These are phyloP conservation scores for Trichosporon ovoides DNA, from an alignment of 1,284 basidiomycete genomes.

Conservation along the genomic window DNA sequence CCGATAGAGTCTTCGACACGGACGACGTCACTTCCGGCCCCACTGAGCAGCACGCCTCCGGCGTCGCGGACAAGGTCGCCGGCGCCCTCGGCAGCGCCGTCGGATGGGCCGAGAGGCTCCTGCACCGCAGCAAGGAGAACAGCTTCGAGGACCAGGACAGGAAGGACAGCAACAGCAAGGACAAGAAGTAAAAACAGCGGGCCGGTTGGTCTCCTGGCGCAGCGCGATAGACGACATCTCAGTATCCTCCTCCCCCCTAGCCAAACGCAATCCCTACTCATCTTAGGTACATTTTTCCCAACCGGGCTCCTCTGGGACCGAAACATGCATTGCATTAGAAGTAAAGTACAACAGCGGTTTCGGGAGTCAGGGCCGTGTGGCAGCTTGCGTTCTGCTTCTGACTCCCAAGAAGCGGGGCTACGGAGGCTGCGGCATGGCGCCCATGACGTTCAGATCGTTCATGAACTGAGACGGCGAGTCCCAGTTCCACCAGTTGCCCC, in stretches of 20 bases:
- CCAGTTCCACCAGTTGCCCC: slow-evolving; percentile 13
- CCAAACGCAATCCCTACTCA: slow-evolving; percentile 4
- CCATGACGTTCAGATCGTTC: neutral
- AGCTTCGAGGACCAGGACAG: slow-evolving; percentile 6
- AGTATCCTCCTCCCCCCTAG: neutral
- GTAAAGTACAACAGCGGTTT: neutral
- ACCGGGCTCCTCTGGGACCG: neutral
- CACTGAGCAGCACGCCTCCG: neutral
- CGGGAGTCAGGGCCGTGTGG: too few species aligned
- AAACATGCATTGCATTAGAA: slow-evolving; percentile 7
- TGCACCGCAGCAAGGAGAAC: slow-evolving; percentile 22
- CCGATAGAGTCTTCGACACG: slow-evolving; percentile 6
- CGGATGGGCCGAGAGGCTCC: slow-evolving; percentile 36
- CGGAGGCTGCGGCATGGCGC: neutral
- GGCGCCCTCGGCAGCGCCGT: slow-evolving; percentile 36
- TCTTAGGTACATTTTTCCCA: neutral
- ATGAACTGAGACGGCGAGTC: slow-evolving; percentile 1
- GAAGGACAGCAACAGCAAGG: slow-evolving; percentile 6
- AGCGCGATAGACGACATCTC: too few species aligned
- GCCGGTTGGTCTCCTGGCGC: too few species aligned
- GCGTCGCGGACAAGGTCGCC: slow-evolving; percentile 31
- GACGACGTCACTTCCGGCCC: slow-evolving; percentile 13
- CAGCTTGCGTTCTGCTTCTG: too few species aligned
- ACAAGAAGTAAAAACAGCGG: slow-evolving; percentile 9
- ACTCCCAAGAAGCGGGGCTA: too few species aligned